Evolutionary conservation across 2,329 filamentous ascomycete species (phyloP).

Genomic region (Diaporthe velutina): DNA sequence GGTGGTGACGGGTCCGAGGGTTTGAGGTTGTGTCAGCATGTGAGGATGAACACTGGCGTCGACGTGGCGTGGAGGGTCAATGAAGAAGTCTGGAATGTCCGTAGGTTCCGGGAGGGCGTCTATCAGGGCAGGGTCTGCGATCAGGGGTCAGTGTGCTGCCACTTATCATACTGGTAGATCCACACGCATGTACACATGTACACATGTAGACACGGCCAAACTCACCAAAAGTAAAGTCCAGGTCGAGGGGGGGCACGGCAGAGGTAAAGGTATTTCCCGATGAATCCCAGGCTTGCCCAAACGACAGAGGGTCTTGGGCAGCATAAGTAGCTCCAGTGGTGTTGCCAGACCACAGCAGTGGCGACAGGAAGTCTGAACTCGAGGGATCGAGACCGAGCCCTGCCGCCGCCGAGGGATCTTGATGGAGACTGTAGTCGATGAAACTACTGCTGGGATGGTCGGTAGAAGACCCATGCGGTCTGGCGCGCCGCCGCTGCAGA

Average conservation of each 20-base stretch:
- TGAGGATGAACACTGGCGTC: slow-evolving; percentile 21
- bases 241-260: slow-evolving; percentile 30
- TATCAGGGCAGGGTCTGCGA: slow-evolving; percentile 38
- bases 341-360: slow-evolving; percentile 34
- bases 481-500: slow-evolving; percentile 42
- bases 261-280: slow-evolving; percentile 30
- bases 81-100: slow-evolving; percentile 39
- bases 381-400: slow-evolving; percentile 21
- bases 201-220: background rate
- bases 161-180: background rate
- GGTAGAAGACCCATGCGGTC: slow-evolving; percentile 41
- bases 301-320: slow-evolving; percentile 37
- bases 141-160: background rate
- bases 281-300: slow-evolving; percentile 35
- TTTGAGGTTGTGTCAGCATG: slow-evolving; percentile 21
- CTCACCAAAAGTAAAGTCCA: slow-evolving; percentile 38
- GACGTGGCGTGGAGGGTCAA: slow-evolving; percentile 28
- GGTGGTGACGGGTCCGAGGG: slow-evolving; percentile 5
- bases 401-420: slow-evolving; percentile 25
- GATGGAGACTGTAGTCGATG: slow-evolving; percentile 8
- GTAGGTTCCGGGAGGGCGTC: slow-evolving; percentile 37
- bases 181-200: background rate
- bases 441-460: slow-evolving; percentile 41
- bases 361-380: slow-evolving; percentile 28
- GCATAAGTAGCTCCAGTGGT: slow-evolving; percentile 11